Evolutionary conservation across 1,284 basidiomycete species (phyloP), one percentile per base, ranked within the genome.

Genomic region (Coniferiporia weirii): DNA sequence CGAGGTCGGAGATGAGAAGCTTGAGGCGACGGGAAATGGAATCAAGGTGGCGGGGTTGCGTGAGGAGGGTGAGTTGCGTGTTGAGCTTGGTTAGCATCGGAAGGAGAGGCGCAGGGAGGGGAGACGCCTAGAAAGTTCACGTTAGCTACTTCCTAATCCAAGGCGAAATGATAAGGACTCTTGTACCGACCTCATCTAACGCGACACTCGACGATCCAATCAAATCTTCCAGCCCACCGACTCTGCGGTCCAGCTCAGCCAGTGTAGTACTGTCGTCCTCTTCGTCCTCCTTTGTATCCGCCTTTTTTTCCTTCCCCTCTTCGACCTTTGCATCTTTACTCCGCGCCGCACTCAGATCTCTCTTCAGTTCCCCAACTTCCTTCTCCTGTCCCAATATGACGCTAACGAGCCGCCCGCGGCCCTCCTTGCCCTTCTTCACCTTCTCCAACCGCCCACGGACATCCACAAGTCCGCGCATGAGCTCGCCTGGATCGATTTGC

Each of bases 11-110:
- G 7, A 96, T 81, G 15, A 98, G 83, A 8, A 98, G 78, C 68
- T 98, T 99, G 64, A 98, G 84, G 7, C 96, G 87, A 15, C 95
- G 84, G 1, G 94, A 94, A 64, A 98, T 91, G n/a, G 93, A 90
- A 71, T 99, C 96, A 43, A 99, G 87, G 70, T 99, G 95, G 5
- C 95, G 86, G 0, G 97, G 96, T 75, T 98, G 95, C 0, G 95
- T 93, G 54, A 99, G 83, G 13, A 98, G 79, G 1, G 87, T 85
- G 34, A 98, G 77, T 72, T 95, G 91, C 32, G 87, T 85, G 68
- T 93, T 93, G 43, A 98, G 82, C 34, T 92, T 86, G 15, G 82
- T 82, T 46, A 98, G 78, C 47, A 93, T 84, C 0, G 91, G 85
- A 0, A 97, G 75, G 13, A 98, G 77, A 0, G 96, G 94, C 1